Base-by-base conservation (phyloP, 371 early-diverging fungal genomes). In the Aphelidium insulamus region DNA sequence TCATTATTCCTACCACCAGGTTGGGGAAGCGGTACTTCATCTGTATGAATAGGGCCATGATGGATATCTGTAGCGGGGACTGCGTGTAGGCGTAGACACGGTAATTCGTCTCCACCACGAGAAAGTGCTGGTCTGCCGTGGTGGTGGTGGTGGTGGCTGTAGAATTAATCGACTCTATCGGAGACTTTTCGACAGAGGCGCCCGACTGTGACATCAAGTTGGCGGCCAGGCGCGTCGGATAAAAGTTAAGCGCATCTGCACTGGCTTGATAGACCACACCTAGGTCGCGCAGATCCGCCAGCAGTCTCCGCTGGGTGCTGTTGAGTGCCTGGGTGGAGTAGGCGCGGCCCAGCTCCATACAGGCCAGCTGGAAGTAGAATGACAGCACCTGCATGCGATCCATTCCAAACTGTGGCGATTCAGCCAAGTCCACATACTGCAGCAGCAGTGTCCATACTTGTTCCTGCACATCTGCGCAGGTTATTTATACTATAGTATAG, bases 1-100 rank as follows among this genome's bases (percentile, higher is more conserved):
- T 88, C 20, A 99, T 65, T 2, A 66, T 61, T 0, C 87, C 95
- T 12, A 81, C 70, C 0, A 97, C 83, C 76, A 99, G 75, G 56
- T 97, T 97, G 22, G 78, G 67, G 46, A 97, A 92, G 15, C 85
- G 72, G 12, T 70, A 60, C 39, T 75, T 66, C 16, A 91, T 49
- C 21, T 72, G 60, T 6, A 80, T 72, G 60, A 99, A 99, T 34
- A 98, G 50, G 33, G 77, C 76, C 15, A 97, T 50, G 9, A 98
- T 86, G n/a, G 91, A 79, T 29, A 92, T 91, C 45, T 99, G 91
- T 23, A 97, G 59, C n/a, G 81, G 78, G 16, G 92, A 91, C 21
- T 20, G 9, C 4, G 95, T 92, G 50, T 92, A 97, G 2, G 94
- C 94, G 49, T 94, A 97, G 17, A 97, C 43, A 22, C 83, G 63